Evolutionary conservation across 1,139 yeast genomes (phyloP).

Genomic region (Magnusiomyces ingens): DNA sequence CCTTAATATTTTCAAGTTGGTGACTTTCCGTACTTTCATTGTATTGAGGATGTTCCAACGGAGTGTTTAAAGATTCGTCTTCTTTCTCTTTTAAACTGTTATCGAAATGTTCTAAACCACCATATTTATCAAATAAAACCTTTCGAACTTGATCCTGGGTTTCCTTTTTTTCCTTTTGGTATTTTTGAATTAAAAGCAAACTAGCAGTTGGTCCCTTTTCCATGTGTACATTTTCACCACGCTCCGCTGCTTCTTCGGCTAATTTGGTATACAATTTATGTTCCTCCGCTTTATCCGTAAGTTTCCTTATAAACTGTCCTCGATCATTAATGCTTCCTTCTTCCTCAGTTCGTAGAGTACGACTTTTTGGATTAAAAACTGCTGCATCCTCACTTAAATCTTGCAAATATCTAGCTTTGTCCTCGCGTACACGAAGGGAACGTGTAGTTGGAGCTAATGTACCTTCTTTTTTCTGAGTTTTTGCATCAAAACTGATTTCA

Average conservation of each 20-base stretch:
- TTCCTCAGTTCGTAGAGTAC: constrained; percentile 38
- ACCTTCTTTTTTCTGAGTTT: constrained; percentile 2
- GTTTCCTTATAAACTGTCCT: constrained; percentile 47
- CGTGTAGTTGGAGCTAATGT: constrained; percentile 15
- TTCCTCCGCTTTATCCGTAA: constrained; percentile 47
- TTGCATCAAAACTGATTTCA: constrained; percentile 5
- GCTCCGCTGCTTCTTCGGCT: constrained; percentile 45
- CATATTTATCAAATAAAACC: constrained; percentile 39
- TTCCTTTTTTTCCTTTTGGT: constrained; percentile 38
- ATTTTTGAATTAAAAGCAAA: constrained; percentile 33
- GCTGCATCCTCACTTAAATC: constrained; percentile 33
- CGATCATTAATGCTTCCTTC: constrained; percentile 46
- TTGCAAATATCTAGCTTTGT: constrained; percentile 46
- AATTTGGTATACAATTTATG: constrained; percentile 40
- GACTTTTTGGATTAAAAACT: constrained; percentile 50
- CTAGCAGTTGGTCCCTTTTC: constrained; percentile 60
- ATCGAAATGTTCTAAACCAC: constrained; percentile 27
- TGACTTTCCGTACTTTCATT: constrained; percentile 18
- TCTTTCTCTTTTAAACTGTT: constrained; percentile 23
- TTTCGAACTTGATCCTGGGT: constrained; percentile 32
- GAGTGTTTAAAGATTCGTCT: constrained; percentile 20
- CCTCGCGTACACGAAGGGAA: constrained; percentile 44
- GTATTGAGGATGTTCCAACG: constrained; percentile 24
- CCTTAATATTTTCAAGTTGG: constrained; percentile 3
- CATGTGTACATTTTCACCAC: constrained; percentile 40